Evolutionary conservation across 2,329 filamentous ascomycete species (phyloP).

Genomic region (Colletotrichum filicis): DNA sequence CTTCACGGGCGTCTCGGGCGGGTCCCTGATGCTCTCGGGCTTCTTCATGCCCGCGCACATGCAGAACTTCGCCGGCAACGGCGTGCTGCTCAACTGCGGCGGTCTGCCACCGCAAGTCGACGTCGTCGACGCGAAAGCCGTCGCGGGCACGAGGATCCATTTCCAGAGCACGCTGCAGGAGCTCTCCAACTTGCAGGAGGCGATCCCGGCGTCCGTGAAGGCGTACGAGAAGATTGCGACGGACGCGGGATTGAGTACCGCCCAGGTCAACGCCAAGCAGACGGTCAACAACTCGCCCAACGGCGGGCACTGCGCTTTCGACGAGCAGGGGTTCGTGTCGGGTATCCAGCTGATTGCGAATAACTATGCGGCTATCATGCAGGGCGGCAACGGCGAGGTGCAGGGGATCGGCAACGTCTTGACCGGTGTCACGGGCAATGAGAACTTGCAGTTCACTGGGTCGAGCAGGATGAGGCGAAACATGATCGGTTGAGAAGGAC

Average conservation of each 20-base stretch:
- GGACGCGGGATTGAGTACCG: conserved; percentile 52
- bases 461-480: conserved; percentile 22
- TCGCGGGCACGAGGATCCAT: conserved; percentile 61
- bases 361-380: conserved; percentile 63
- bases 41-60: conserved; percentile 69
- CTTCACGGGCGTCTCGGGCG: conserved; percentile 69
- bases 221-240: conserved; percentile 62
- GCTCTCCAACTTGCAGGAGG: conserved; percentile 57
- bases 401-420: conserved; percentile 60
- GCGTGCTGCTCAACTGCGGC: conserved; percentile 67
- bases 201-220: conserved; percentile 60
- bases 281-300: conserved; percentile 67
- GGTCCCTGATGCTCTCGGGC: conserved; percentile 62
- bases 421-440: conserved; percentile 60
- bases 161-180: conserved; percentile 67
- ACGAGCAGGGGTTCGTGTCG: conserved; percentile 62
- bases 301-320: conserved; percentile 69
- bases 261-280: conserved; percentile 61
- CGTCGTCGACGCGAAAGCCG: conserved; percentile 55
- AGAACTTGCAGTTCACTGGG: conserved; percentile 53
- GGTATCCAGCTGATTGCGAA: conserved; percentile 67
- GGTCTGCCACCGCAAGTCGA: conserved; percentile 63
- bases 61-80: conserved; percentile 59
- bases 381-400: conserved; percentile 61
- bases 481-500: conserved; percentile 25